Base-by-base conservation (phyloP, 768 basidiomycete species). In the Xanthoconium stramineum region DNA sequence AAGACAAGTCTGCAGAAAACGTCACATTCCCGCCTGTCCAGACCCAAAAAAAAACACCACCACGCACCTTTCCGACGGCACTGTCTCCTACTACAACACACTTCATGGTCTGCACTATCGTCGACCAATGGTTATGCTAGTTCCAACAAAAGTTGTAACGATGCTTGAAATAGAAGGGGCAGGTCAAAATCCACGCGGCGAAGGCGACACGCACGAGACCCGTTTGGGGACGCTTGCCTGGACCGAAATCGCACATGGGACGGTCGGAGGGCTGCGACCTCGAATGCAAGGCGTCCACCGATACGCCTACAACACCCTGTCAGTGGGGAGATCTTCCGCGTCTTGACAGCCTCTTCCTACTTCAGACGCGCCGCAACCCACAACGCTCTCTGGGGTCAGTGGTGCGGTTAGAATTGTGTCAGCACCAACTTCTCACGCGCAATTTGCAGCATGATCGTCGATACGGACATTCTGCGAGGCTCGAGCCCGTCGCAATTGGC, bases 71-170 rank as follows among this genome's bases (percentile, higher is more conserved):
- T 78, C 94, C 94, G 63, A 96, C 94, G 66, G 94, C 94, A 87
- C 94, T 94, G 80, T 96, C 94, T 69, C 94, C 94, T 62, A 96
- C 94, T 54, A 94, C 94, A 70, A 96, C 94, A 75, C 94, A 95
- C 78, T 97, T 96, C 73, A 96, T 97, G 53, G 94, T 97, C 72
- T 97, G 94, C 94, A 96, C 96, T 1, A 59, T 61, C 43, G 55
- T 61, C 56, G 58, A 33, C 6, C 11, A 58, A n/a, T n/a, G n/a
- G n/a, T n/a, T n/a, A n/a, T n/a, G 47, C 47, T 52, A 39, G 60
- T 61, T 56, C 57, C 56, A 61, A 44, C 42, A 40, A 45, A 46
- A 57, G 52, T 62, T 53, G 64, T 61, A 56, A 51, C 37, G 53
- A 52, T 52, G 54, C 56, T 61, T 57, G 55, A 47, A 56, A 57